Conservation (phyloP, 2,329 filamentous ascomycete genomes). For the Ophiostoma montium region DNA sequence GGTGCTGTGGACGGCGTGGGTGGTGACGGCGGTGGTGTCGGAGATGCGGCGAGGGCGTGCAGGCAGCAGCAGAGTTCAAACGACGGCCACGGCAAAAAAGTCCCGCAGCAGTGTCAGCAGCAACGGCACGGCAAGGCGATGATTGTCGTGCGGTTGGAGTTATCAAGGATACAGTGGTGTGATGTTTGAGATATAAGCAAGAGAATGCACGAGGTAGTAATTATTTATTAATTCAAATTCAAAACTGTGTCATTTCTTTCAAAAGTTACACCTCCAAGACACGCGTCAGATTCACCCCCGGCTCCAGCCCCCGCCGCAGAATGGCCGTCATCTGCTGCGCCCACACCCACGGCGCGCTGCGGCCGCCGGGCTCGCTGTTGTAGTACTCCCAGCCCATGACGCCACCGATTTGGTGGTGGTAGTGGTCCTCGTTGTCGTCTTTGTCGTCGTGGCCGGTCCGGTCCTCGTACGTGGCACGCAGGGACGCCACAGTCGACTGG, state of each 20-base stretch:
- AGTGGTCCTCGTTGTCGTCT: conserved; percentile 45
- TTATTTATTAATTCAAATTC: too few relatives aligned
- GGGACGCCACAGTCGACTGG: conserved; percentile 25
- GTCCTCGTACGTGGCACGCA: too few relatives aligned
- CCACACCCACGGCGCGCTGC: conserved; percentile 60
- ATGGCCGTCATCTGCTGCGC: conserved; percentile 48
- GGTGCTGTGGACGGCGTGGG: conserved; percentile 25
- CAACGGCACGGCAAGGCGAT: background rate
- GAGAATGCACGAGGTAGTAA: too few relatives aligned
- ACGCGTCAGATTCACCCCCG: background rate
- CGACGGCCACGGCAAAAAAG: background rate
- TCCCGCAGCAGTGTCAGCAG: conserved; percentile 5
- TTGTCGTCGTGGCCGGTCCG: too few relatives aligned
- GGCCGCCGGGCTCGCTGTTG: conserved; percentile 57
- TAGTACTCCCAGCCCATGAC: conserved; percentile 97
- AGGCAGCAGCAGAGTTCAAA: too few relatives aligned
- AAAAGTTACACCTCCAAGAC: too few relatives aligned
- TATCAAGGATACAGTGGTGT: too few relatives aligned
- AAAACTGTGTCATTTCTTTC: too few relatives aligned
- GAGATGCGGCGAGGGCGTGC: conserved; percentile 21
- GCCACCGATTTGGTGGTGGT: conserved; percentile 49
- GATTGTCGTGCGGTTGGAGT: background rate
- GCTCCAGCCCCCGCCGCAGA: conserved; percentile 18
- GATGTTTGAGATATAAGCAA: too few relatives aligned
- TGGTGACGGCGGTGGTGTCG: conserved; percentile 19